These are phyloP conservation scores for Paraphoma chrysanthemicola DNA, from an alignment of 2,329 filamentous ascomycete genomes.

Conservation along the genomic window DNA sequence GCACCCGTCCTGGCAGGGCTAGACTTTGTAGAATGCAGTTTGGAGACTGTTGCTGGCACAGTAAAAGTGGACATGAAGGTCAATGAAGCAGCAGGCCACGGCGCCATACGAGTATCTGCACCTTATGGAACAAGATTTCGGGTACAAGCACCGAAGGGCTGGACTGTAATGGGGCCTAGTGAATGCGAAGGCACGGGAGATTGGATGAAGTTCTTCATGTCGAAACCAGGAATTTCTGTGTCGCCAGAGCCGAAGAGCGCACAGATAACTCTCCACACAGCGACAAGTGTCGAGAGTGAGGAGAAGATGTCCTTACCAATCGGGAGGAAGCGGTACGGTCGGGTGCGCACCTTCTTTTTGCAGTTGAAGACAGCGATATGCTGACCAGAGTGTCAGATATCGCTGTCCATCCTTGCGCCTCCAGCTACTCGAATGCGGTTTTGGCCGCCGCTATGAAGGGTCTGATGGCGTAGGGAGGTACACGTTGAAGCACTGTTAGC, in stretches of 20 bases:
- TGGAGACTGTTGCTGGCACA: constrained; percentile 4
- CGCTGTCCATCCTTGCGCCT: not conserved
- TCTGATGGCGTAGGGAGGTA: not conserved
- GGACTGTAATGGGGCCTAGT: constrained; percentile 1
- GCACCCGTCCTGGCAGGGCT: constrained; percentile 8
- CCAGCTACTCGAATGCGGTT: not conserved
- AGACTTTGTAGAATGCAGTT: constrained; percentile 2
- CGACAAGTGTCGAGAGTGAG: not conserved
- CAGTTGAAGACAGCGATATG: not conserved
- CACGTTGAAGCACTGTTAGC: too few relatives aligned
- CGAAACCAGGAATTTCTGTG: not conserved
- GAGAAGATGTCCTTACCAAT: not conserved
- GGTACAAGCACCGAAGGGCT: constrained; percentile 8
- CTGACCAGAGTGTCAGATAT: not conserved
- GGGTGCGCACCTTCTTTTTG: not conserved
- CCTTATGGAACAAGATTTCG: constrained; percentile 2
- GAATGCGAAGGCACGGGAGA: constrained; percentile 3
- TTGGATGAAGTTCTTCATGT: constrained; percentile 1
- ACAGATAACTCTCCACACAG: not conserved
- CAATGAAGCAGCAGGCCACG: not conserved
- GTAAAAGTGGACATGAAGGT: constrained; percentile 3
- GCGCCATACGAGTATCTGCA: constrained; percentile 2
- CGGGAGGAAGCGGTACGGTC: not conserved
- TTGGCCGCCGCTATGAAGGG: not conserved
- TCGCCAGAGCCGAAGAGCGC: not conserved